Evolutionary conservation across 2,329 filamentous ascomycete species (phyloP).

Genomic region (Alternaria dauci): DNA sequence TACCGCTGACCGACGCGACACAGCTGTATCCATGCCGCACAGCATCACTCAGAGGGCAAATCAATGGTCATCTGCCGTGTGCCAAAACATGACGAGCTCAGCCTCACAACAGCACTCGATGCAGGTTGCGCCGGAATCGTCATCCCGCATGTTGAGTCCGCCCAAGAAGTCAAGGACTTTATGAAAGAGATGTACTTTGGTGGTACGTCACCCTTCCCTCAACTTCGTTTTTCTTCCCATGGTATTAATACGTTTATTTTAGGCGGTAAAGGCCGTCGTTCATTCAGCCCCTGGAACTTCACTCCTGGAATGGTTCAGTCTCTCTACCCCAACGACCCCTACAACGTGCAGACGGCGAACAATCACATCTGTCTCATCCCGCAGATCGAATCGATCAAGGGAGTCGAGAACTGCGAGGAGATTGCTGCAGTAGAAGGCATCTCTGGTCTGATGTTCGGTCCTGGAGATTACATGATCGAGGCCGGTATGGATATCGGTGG

Average conservation of each 20-base stretch:
- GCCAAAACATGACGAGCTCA: constrained; percentile 36
- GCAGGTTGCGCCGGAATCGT: constrained; percentile 36
- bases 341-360: constrained; percentile 35
- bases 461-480: constrained; percentile 38
- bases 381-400: constrained; percentile 38
- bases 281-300: constrained; percentile 39
- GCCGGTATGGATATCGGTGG: constrained; percentile 30
- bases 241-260: constrained; percentile 3
- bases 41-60: constrained; percentile 38
- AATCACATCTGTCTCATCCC: constrained; percentile 39
- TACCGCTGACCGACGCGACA: neutral
- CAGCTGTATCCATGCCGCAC: constrained; percentile 37
- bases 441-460: constrained; percentile 37
- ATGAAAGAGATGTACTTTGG: constrained; percentile 36
- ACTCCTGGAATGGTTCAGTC: constrained; percentile 31
- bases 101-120: constrained; percentile 34
- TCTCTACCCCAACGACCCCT: constrained; percentile 34
- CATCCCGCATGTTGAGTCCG: constrained; percentile 34
- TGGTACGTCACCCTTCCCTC: neutral
- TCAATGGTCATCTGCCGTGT: constrained; percentile 35
- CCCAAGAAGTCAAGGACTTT: constrained; percentile 35
- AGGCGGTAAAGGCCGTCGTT: constrained; percentile 28
- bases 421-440: constrained; percentile 40
- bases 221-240: neutral
- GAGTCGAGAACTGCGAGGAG: constrained; percentile 36